Conservation (phyloP, 208 protist genomes). For the Leishmania gerbilli region DNA sequence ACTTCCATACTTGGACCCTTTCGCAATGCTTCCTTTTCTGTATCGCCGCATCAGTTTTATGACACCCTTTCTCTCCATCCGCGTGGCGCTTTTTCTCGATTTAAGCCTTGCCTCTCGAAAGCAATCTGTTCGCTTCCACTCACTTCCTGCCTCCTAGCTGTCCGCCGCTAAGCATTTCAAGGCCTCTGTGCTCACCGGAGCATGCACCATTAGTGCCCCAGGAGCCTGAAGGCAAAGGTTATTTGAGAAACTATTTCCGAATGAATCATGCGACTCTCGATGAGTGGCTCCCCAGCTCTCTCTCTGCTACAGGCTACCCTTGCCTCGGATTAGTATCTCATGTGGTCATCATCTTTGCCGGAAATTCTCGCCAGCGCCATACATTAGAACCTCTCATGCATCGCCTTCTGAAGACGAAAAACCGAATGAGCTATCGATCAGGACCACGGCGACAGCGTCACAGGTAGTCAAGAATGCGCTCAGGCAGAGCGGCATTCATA, state of each 20-base stretch:
- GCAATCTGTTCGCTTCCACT: not conserved
- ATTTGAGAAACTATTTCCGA: not conserved
- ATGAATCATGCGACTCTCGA: not conserved
- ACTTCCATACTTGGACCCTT: not conserved
- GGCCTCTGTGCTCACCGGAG: not conserved
- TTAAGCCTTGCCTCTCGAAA: not conserved
- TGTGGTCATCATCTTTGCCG: not conserved
- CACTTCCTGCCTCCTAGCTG: not conserved
- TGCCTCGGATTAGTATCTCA: not conserved
- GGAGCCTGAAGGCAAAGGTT: not conserved
- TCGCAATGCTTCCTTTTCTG: not conserved
- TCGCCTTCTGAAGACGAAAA: not conserved
- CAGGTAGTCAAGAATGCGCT: not conserved
- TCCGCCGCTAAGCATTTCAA: not conserved
- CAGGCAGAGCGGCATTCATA: not conserved
- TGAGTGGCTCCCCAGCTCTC: not conserved
- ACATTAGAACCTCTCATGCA: not conserved
- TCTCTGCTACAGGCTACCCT: not conserved
- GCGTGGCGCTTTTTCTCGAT: not conserved
- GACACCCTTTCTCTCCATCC: not conserved
- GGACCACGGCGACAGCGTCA: not conserved
- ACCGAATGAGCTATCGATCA: not conserved
- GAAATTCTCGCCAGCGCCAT: not conserved
- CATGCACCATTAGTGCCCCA: not conserved
- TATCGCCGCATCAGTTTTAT: not conserved